Conservation (phyloP, 2,329 filamentous ascomycete species). For the Cercospora nicotianae region DNA sequence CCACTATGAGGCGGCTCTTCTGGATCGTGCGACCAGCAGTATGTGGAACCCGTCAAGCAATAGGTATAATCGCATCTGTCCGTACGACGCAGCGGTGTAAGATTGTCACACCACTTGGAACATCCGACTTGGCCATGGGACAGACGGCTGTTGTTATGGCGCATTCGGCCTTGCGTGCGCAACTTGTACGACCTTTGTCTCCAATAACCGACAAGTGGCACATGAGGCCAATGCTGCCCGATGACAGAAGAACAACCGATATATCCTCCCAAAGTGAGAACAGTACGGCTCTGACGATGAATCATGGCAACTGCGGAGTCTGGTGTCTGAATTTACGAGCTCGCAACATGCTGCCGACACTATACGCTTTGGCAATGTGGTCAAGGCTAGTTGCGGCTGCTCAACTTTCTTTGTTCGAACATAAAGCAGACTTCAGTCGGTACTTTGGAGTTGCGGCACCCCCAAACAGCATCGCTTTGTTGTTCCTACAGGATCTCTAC, state of each 20-base stretch:
- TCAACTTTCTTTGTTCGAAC: not conserved
- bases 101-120: not conserved
- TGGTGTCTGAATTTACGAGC: not conserved
- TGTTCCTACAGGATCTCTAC: not conserved
- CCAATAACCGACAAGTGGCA: not conserved
- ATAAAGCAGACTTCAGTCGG: not conserved
- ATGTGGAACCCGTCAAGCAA: not conserved
- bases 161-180: not conserved
- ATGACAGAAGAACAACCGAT: not conserved
- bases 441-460: not conserved
- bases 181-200: not conserved
- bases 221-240: not conserved
- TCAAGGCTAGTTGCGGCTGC: not conserved
- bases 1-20: not conserved
- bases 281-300: not conserved
- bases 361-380: not conserved
- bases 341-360: not conserved
- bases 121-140: not conserved
- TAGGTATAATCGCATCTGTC: not conserved
- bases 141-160: not conserved
- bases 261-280: not conserved
- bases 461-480: not conserved
- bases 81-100: not conserved
- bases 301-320: not conserved
- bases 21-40: not conserved